Percentiles rank a stretch among this genome's conserved stretches.
These are phyloP conservation scores for Cystobasidium onofrii DNA, from an alignment of 768 basidiomycete genomes.

Conservation along the genomic window DNA sequence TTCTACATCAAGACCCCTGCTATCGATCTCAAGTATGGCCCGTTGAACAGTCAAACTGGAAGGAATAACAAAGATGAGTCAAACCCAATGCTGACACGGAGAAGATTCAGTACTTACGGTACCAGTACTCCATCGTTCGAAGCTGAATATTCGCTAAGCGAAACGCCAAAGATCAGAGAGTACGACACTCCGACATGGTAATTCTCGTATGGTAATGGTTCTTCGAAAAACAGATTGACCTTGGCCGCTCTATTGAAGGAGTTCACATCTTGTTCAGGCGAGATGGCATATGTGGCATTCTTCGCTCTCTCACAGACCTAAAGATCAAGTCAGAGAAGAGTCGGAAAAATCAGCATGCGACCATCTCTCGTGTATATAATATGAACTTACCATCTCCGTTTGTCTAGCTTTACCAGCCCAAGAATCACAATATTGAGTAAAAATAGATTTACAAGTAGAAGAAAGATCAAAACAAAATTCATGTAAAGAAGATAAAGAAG, in stretches of 20 bases:
- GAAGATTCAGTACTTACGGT: constrained; percentile 12
- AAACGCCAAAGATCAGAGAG: constrained; percentile 39
- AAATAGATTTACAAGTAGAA: constrained; percentile 32
- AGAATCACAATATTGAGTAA: constrained; percentile 30
- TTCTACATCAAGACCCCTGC: constrained; percentile 35
- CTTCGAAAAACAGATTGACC: constrained; percentile 34
- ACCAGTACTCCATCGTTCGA: constrained; percentile 26
- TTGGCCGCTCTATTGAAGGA: background rate
- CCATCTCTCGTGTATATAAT: too few relatives aligned
- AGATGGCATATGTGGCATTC: background rate
- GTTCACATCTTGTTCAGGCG: constrained; percentile 11
- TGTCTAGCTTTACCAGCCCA: constrained; percentile 25
- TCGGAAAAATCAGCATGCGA: too few relatives aligned
- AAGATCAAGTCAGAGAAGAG: too few relatives aligned
- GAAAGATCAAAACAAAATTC: constrained; percentile 39
- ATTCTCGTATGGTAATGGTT: constrained; percentile 28
- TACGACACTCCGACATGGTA: constrained; percentile 39
- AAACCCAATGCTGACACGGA: background rate
- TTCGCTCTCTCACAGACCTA: background rate
- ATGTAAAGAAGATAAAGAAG: constrained; percentile 33
- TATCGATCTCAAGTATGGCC: constrained; percentile 36
- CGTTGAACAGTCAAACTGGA: constrained; percentile 25
- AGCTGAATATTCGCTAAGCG: constrained; percentile 37
- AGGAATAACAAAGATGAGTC: background rate
- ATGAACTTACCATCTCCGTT: constrained; percentile 30